phyloP scores from a whole-genome alignment of 805 yeast species.

The Candida boleticola region DNA sequence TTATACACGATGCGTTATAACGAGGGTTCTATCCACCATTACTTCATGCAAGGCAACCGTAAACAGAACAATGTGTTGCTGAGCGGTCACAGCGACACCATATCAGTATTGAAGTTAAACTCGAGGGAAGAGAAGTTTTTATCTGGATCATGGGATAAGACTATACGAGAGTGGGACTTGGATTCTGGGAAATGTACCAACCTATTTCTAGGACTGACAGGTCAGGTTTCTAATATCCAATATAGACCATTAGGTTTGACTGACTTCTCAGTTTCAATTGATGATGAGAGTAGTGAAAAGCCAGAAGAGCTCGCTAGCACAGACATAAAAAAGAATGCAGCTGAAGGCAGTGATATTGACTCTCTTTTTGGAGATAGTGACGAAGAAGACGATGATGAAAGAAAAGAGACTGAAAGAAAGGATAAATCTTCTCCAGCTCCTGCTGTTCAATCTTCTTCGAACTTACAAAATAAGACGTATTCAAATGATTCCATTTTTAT shows the following conservation, averaged over 20 bases:
- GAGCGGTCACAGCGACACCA: conserved; percentile 65
- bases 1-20: conserved; percentile 77
- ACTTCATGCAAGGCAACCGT: conserved; percentile 46
- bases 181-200: conserved; percentile 59
- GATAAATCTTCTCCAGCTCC: conserved; percentile 10
- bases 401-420: conserved; percentile 16
- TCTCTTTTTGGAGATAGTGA: conserved; percentile 49
- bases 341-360: conserved; percentile 36
- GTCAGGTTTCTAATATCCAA: conserved; percentile 77
- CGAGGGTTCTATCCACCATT: conserved; percentile 80
- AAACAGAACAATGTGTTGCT: conserved; percentile 17
- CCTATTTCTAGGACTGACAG: conserved; percentile 56
- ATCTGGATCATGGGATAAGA: conserved; percentile 90
- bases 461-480: conserved; percentile 21
- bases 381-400: conserved; percentile 24
- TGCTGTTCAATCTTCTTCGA: conserved; percentile 10
- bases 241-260: conserved; percentile 61
- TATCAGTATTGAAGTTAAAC: conserved; percentile 68
- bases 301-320: conserved; percentile 7
- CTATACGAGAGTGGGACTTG: conserved; percentile 80
- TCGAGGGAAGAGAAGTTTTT: conserved; percentile 60
- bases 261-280: conserved; percentile 35
- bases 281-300: conserved; percentile 14
- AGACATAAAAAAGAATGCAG: neutral
- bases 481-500: conserved; percentile 55